Base-by-base conservation (phyloP, 2,329 filamentous ascomycete genomes). In the Penicillium sclerotigenum region DNA sequence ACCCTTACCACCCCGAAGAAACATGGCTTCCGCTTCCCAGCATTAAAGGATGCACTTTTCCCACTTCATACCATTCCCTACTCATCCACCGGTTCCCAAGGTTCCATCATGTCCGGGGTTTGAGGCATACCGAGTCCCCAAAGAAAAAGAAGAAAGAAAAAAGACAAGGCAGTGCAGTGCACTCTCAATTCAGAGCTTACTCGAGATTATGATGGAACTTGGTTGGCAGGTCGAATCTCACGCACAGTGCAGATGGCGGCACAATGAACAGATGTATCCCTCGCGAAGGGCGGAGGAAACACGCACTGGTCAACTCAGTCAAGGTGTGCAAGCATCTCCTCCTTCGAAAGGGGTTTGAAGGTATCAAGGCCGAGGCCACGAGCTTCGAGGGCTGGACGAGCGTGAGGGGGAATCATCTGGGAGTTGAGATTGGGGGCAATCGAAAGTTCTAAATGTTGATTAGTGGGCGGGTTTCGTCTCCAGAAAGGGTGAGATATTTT, bases 291-390 rank as follows among this genome's bases (percentile, higher is more conserved):
- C 73, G 63, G 71, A 59, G 65, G 64, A 63, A 59, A 59, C 60
- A 59, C 60, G 59, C 60, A 45, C 56, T 59, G 20, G 26, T 68
- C 69, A 68, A 72, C 77, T 92, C 88, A 99, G 79, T 99, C 94
- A 77, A 99, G 82, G 76, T 92, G 91, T 57, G 94, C 94, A 80
- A 96, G 90, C 94, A 99, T 97, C 75, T 97, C 91, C 70, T 94
- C 88, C 81, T 91, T 96, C 70, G 88, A 81, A 80, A 99, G 82
- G 43, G 93, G 93, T 67, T 87, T 91, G 76, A 99, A 90, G 75
- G 92, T 92, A 76, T 97, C 91, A 70, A 97, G 91, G 74, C 97
- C 92, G 65, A 99, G 83, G 52, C 90, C 92, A 68, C 86, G 87
- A 46, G 87, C 82, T 60, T 84, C 84, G 58, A 99, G 82, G 57